A percentile compares a stretch with the other conserved stretches of the same genome.
These are phyloP conservation scores for Aspergillus kassunensis DNA, from an alignment of 495 filamentous ascomycete species.

Conservation along the genomic window DNA sequence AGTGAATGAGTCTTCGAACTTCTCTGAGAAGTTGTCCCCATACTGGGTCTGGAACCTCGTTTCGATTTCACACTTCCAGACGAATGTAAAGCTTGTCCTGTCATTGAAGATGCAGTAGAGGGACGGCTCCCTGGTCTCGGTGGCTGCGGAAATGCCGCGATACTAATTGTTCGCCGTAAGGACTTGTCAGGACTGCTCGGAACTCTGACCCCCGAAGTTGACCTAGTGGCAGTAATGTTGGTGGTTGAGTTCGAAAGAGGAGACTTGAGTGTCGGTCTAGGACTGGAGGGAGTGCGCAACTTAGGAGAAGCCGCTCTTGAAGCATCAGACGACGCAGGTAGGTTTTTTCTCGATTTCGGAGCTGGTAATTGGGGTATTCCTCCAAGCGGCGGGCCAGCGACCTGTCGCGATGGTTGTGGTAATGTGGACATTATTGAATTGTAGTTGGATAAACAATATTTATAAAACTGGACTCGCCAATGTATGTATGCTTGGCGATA, in stretches of 20 bases:
- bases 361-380: slow-evolving; percentile 67
- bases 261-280: slow-evolving; percentile 50
- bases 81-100: slow-evolving; percentile 24
- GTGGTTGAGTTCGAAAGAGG: slow-evolving; percentile 44
- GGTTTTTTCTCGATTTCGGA: slow-evolving; percentile 65
- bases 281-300: slow-evolving; percentile 61
- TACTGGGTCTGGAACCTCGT: slow-evolving; percentile 37
- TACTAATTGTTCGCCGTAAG: slow-evolving; percentile 82
- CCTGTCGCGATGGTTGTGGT: slow-evolving; percentile 59
- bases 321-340: slow-evolving; percentile 44
- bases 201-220: slow-evolving; percentile 32
- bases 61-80: slow-evolving; percentile 29
- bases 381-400: slow-evolving; percentile 59
- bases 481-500: background rate
- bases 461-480: background rate
- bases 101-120: slow-evolving; percentile 38
- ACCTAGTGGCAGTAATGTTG: slow-evolving; percentile 34
- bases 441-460: background rate
- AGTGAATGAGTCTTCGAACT: slow-evolving; percentile 63
- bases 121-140: slow-evolving; percentile 58
- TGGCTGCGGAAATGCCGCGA: slow-evolving; percentile 88
- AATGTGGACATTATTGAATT: slow-evolving; percentile 48
- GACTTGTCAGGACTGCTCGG: slow-evolving; percentile 53
- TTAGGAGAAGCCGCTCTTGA: slow-evolving; percentile 44
- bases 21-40: slow-evolving; percentile 43